Conservation (phyloP, 2,329 filamentous ascomycete species). For the Niveomyces coronatus region DNA sequence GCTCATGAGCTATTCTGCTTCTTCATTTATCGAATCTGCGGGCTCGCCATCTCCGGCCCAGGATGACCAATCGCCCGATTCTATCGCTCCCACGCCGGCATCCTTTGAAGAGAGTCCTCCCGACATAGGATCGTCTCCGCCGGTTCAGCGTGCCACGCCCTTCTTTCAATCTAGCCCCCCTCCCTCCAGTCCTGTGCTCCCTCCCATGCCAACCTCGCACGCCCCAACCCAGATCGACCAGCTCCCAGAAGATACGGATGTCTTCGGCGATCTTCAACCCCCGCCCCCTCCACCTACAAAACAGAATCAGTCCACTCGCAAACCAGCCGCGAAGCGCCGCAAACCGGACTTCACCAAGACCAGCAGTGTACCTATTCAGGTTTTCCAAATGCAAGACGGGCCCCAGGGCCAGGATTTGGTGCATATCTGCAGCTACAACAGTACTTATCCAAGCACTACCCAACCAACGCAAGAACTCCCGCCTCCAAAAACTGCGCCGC, state of each 20-base stretch:
- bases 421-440: slow-evolving; percentile 26
- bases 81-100: slow-evolving; percentile 39
- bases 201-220: slow-evolving; percentile 50
- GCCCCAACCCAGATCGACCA: slow-evolving; percentile 68
- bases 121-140: slow-evolving; percentile 84
- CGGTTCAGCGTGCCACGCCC: slow-evolving; percentile 54
- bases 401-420: slow-evolving; percentile 25
- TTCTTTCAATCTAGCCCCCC: slow-evolving; percentile 51
- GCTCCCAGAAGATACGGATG: slow-evolving; percentile 62
- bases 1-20: slow-evolving; percentile 37
- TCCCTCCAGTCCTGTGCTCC: slow-evolving; percentile 70
- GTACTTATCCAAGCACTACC: slow-evolving; percentile 16
- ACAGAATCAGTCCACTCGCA: slow-evolving; percentile 1
- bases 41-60: slow-evolving; percentile 33
- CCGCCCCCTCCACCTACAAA: slow-evolving; percentile 27
- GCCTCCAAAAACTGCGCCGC: slow-evolving; percentile 14
- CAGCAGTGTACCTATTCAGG: slow-evolving; percentile 31
- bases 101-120: slow-evolving; percentile 59
- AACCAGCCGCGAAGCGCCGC: not conserved
- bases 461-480: slow-evolving; percentile 15
- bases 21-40: slow-evolving; percentile 22
- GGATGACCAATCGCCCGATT: slow-evolving; percentile 47
- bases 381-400: slow-evolving; percentile 29
- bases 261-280: slow-evolving; percentile 51
- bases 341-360: slow-evolving; percentile 24